These are phyloP conservation scores for Globisporangium nunn DNA, from an alignment of 352 stramenopile genomes.

Conservation along the genomic window DNA sequence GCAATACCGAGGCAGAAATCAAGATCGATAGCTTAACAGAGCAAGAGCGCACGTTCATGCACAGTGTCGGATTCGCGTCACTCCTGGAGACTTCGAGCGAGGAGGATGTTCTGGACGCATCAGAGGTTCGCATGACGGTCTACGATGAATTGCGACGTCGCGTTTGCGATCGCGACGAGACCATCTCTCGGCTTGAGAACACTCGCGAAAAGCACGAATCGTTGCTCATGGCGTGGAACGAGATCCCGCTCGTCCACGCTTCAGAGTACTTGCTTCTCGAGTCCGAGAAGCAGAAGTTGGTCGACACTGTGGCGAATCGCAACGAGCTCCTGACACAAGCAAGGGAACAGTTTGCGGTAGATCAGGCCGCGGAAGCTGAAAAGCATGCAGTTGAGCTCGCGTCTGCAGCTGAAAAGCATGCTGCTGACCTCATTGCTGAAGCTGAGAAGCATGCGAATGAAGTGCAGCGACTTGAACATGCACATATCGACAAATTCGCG, in stretches of 20 bases:
- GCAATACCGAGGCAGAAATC: slow-evolving; percentile 3
- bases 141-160: slow-evolving; percentile 9
- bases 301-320: neutral
- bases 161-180: neutral
- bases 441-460: neutral
- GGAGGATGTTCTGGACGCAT: neutral
- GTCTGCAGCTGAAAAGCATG: neutral
- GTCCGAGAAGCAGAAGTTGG: neutral
- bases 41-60: slow-evolving; percentile 8
- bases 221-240: slow-evolving; percentile 7
- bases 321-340: neutral
- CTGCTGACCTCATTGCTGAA: neutral
- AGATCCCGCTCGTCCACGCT: neutral
- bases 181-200: neutral
- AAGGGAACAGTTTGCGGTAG: neutral
- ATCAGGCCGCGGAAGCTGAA: neutral
- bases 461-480: neutral
- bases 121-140: neutral
- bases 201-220: neutral
- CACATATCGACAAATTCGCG: slow-evolving; percentile 1
- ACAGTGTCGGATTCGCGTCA: neutral
- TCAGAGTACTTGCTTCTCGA: neutral
- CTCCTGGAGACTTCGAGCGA: neutral
- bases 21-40: slow-evolving; percentile 15
- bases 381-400: slow-evolving; percentile 4